Evolutionary conservation across 257 asterid species (phyloP).

Genomic region (Jaltomata sinuosa): DNA sequence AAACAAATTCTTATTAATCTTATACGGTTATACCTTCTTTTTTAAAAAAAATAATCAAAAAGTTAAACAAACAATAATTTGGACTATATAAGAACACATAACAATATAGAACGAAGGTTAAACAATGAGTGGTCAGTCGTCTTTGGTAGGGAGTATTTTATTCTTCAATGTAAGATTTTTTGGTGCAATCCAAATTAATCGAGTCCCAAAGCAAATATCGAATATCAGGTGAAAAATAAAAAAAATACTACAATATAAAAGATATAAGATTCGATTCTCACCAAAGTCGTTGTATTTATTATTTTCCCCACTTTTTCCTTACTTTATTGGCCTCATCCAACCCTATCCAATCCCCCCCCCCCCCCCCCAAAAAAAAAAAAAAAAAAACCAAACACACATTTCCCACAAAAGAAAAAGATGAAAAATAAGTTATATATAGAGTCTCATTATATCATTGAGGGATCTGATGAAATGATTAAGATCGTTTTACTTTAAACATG

Average conservation of each 20-base stretch:
- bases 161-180: rapidly evolving
- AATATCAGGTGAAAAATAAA: not conserved
- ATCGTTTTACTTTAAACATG: too few relatives aligned
- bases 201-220: not conserved
- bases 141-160: not conserved
- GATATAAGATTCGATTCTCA: not conserved
- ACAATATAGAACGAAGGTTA: not conserved
- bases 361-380: not conserved
- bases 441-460: not conserved
- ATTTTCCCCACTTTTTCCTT: not conserved
- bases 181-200: rapidly evolving
- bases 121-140: not conserved
- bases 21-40: too few relatives aligned
- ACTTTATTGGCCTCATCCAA: not conserved
- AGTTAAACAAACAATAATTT: not conserved
- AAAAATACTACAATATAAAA: not conserved
- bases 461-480: not conserved
- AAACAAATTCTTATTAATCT: not conserved
- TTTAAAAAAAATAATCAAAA: too few relatives aligned
- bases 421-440: too few relatives aligned
- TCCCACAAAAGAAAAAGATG: not conserved
- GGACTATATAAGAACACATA: not conserved
- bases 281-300: not conserved
- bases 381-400: too few relatives aligned
- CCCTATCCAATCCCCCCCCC: too few relatives aligned